A percentile compares a stretch with the other conserved stretches of the same genome.
These are phyloP conservation scores for Eucalyptus tenuipes DNA, from an alignment of 345 rosid species.

Conservation along the genomic window DNA sequence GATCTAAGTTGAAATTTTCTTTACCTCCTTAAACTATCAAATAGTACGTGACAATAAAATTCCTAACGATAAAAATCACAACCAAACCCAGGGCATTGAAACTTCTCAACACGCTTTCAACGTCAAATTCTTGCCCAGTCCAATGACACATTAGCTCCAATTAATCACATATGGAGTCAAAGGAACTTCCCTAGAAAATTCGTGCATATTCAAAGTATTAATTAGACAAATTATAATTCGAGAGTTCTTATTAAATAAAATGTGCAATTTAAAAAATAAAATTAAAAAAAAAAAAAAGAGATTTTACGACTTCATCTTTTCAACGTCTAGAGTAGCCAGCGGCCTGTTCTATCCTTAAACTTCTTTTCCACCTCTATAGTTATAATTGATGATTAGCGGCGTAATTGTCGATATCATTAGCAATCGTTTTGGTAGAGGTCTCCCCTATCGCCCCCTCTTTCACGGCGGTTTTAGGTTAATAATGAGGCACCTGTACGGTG, in stretches of 20 bases:
- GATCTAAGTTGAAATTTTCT: background rate
- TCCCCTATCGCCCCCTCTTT: background rate
- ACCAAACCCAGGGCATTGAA: background rate
- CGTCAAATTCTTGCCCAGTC: background rate
- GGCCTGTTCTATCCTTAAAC: background rate
- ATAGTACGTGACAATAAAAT: background rate
- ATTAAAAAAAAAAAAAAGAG: no score
- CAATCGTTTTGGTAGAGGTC: background rate
- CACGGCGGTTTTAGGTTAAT: background rate
- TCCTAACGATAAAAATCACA: background rate
- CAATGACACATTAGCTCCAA: background rate
- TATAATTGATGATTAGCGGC: background rate
- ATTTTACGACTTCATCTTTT: background rate
- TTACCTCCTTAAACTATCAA: background rate
- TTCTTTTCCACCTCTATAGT: background rate
- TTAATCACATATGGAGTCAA: background rate
- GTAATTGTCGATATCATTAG: background rate
- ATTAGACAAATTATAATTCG: background rate
- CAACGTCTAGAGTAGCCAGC: background rate
- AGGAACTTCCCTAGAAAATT: background rate
- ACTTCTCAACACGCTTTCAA: background rate
- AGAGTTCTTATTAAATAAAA: background rate
- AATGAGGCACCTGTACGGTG: background rate
- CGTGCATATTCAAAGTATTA: background rate
- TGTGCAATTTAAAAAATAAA: background rate